These are phyloP conservation scores for Kluyveromyces marxianus DNA, from an alignment of 1,139 yeast genomes.

Conservation along the genomic window DNA sequence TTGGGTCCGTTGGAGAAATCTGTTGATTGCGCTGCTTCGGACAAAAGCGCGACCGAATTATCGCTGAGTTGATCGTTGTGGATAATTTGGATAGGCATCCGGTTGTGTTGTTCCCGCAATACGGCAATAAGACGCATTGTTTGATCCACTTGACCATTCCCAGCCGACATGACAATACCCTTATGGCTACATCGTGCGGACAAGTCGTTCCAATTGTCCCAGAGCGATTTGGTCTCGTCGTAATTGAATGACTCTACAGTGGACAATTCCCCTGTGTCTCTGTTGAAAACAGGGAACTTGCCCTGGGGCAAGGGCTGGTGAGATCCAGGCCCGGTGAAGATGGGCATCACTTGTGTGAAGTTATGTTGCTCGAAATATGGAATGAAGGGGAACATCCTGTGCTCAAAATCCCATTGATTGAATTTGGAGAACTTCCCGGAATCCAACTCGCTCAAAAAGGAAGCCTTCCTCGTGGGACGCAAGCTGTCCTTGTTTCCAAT, in stretches of 20 bases:
- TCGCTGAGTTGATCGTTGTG: slow-evolving; percentile 30
- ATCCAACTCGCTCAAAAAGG: neutral
- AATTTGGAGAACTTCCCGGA: neutral
- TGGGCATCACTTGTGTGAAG: slow-evolving; percentile 13
- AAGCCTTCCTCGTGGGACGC: neutral
- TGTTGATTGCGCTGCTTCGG: slow-evolving; percentile 22
- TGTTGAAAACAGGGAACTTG: slow-evolving; percentile 7
- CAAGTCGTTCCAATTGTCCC: slow-evolving; percentile 15
- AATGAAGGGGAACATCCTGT: slow-evolving; percentile 16
- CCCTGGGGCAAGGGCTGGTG: slow-evolving; percentile 10
- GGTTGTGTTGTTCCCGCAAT: slow-evolving; percentile 38
- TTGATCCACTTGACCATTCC: slow-evolving; percentile 9
- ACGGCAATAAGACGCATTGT: slow-evolving; percentile 31
- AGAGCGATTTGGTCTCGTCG: slow-evolving; percentile 10
- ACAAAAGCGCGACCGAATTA: slow-evolving; percentile 19
- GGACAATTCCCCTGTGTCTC: neutral
- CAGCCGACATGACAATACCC: slow-evolving; percentile 15
- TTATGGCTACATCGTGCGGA: slow-evolving; percentile 8
- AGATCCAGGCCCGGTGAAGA: slow-evolving; percentile 8
- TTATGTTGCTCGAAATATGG: slow-evolving; percentile 8
- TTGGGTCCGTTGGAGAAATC: slow-evolving; percentile 16
- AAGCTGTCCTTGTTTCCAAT: neutral
- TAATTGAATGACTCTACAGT: slow-evolving; percentile 5
- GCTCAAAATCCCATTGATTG: slow-evolving; percentile 15
- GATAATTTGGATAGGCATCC: slow-evolving; percentile 41